phyloP scores from a whole-genome alignment of 352 stramenopile species.

The Globisporangium lucens region DNA sequence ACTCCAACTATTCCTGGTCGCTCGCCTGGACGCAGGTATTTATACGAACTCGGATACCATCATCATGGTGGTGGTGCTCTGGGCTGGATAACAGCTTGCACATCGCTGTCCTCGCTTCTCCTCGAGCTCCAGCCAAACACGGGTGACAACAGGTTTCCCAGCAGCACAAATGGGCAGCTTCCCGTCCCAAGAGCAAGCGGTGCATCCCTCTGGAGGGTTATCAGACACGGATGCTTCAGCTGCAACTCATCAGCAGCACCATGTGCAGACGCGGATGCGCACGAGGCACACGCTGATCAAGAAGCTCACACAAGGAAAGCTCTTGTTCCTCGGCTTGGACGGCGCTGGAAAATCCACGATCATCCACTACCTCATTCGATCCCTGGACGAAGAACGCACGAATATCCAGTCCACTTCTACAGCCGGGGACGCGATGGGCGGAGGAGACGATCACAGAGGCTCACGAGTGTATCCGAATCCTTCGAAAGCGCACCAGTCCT shows the following conservation, averaged over 20 bases:
- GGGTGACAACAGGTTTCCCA: background rate
- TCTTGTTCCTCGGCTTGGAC: conserved; percentile 55
- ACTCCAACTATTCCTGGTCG: conserved; percentile 2
- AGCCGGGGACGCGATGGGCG: background rate
- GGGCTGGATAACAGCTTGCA: background rate
- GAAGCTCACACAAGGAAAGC: conserved; percentile 35
- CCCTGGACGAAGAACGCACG: conserved; percentile 20
- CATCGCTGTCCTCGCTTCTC: background rate
- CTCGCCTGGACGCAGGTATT: background rate
- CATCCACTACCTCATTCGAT: conserved; percentile 34
- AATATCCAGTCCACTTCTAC: conserved; percentile 10
- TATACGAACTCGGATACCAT: background rate
- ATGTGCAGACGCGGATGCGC: conserved; percentile 15
- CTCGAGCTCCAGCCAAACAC: background rate
- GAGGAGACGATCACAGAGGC: background rate
- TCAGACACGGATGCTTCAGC: background rate
- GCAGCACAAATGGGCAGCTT: conserved; percentile 32
- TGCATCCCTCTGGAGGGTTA: conserved; percentile 3
- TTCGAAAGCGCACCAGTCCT: conserved; percentile 22
- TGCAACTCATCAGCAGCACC: background rate
- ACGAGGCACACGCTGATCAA: conserved; percentile 30
- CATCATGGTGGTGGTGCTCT: background rate
- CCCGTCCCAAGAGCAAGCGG: conserved; percentile 32
- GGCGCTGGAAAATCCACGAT: conserved; percentile 61
- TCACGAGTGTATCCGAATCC: conserved; percentile 23